Conservation (phyloP, 2,329 filamentous ascomycete genomes). For the Penicillium concentricum region DNA sequence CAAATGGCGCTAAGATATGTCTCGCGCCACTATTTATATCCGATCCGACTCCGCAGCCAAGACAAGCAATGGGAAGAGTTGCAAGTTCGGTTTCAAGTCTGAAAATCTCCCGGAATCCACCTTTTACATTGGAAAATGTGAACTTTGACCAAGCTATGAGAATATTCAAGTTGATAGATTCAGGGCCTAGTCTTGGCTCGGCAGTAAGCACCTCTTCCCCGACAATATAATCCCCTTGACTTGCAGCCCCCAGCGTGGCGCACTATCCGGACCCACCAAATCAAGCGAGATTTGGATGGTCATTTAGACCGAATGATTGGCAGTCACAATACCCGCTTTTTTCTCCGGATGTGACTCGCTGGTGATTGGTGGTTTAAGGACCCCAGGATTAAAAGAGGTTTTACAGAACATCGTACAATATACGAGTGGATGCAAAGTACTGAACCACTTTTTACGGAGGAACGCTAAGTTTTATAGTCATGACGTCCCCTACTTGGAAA, state of each 20-base stretch:
- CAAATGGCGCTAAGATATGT: constrained; percentile 16
- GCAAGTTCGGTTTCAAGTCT: background rate
- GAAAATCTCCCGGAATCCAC: constrained; percentile 13
- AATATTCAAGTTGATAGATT: too few relatives aligned
- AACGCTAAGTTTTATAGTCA: background rate
- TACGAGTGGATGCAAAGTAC: background rate
- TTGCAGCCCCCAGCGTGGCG: constrained; percentile 25
- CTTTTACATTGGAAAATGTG: background rate
- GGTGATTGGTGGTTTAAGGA: constrained; percentile 20
- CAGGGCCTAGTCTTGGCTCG: background rate
- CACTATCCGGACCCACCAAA: constrained; percentile 19
- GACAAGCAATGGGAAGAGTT: constrained; percentile 6
- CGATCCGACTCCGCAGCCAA: constrained; percentile 18
- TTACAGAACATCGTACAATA: background rate
- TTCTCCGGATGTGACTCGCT: constrained; percentile 21
- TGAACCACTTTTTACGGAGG: background rate
- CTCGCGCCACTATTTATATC: constrained; percentile 24
- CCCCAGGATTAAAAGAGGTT: constrained; percentile 20
- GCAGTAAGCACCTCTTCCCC: background rate
- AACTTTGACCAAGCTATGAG: too few relatives aligned
- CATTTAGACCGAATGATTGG: constrained; percentile 17
- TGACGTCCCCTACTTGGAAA: too few relatives aligned
- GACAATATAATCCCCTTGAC: constrained; percentile 15
- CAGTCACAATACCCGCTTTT: constrained; percentile 20
- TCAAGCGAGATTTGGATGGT: constrained; percentile 26